Conservation (phyloP, 2,329 filamentous ascomycete genomes). For the Coniella lustricola region DNA sequence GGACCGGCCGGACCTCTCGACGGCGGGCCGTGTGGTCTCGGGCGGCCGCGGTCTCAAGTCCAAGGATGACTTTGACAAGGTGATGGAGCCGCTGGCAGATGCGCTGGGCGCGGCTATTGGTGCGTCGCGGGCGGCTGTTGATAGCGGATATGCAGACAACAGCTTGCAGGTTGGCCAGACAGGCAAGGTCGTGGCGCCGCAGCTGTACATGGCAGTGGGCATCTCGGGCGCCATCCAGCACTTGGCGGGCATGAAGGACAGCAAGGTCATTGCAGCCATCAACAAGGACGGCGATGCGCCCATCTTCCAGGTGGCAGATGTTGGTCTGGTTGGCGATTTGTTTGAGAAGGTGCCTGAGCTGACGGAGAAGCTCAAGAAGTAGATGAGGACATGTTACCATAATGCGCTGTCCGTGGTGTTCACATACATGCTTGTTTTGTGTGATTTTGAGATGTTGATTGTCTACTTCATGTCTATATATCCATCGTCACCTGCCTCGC, state of each 20-base stretch:
- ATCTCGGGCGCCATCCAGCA: slow-evolving; percentile 98
- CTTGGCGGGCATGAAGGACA: slow-evolving; percentile 98
- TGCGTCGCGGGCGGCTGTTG: slow-evolving; percentile 88
- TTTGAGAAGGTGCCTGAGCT: slow-evolving; percentile 95
- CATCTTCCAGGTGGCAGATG: slow-evolving; percentile 97
- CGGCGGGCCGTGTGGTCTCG: slow-evolving; percentile 84
- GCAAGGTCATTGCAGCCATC: slow-evolving; percentile 97
- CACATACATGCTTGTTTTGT: too few species aligned
- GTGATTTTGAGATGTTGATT: too few species aligned
- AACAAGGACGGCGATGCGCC: slow-evolving; percentile 97
- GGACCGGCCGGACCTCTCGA: slow-evolving; percentile 86
- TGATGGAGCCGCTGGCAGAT: slow-evolving; percentile 91
- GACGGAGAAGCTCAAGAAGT: slow-evolving; percentile 82
- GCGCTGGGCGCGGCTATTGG: slow-evolving; percentile 91
- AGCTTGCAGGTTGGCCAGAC: slow-evolving; percentile 97
- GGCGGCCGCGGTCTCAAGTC: slow-evolving; percentile 94
- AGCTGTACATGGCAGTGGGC: slow-evolving; percentile 90
- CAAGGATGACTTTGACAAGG: slow-evolving; percentile 90
- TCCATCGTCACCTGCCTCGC: too few species aligned
- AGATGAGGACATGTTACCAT: too few species aligned
- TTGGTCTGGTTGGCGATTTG: slow-evolving; percentile 88
- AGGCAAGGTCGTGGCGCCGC: slow-evolving; percentile 94
- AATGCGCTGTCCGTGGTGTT: too few species aligned
- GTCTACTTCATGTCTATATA: neutral
- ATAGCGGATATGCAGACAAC: slow-evolving; percentile 97